Base-by-base conservation (phyloP, 108 stramenopile species). In the Skeletonema menzelii region DNA sequence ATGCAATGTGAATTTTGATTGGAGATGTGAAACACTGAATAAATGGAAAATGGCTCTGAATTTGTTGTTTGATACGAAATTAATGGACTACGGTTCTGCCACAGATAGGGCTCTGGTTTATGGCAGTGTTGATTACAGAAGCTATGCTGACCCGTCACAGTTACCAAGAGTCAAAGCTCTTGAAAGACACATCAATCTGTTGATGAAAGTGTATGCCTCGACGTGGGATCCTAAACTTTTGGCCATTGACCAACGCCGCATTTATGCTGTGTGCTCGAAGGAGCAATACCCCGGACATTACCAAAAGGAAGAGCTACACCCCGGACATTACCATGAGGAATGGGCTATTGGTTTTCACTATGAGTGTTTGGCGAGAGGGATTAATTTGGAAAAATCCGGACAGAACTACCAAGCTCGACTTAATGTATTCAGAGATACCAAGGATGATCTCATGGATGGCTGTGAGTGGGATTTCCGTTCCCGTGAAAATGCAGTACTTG, bases 1-100 rank as follows among this genome's bases (percentile, higher is more conserved):
- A 22, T 59, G 58, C 14, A 19, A 19, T n/a, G 67, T 68, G 27
- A 59, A 60, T 58, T 68, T 68, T 60, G 67, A 68, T 30, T 68
- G 27, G 31, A 17, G 67, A 68, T 68, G 58, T 8, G 0, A 15
- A 8, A 68, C 5, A 27, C 2, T 17, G 3, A 10, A 27, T 27
- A 59, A 68, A 27, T 68, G 67, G 67, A 31, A n/a, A 27, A 24
- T n/a, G 28, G 67, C 67, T 32, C 17, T 68, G 3, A 27, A 68
- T 15, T 14, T 68, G 15, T 3, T 68, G 13, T n/a, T 60, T 30
- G 24, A 27, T 28, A 68, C 24, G 20, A 59, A 68, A 2, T 8
- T n/a, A 13, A 32, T 60, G 7, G 22, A 27, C 58, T 27, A 60
- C 8, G 28, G 20, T n/a, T n/a, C 19, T 35, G 17, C 59, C 15